Evolutionary conservation across 2,329 filamentous ascomycete species (phyloP).

Genomic region (Neoarthrinium moseri): DNA sequence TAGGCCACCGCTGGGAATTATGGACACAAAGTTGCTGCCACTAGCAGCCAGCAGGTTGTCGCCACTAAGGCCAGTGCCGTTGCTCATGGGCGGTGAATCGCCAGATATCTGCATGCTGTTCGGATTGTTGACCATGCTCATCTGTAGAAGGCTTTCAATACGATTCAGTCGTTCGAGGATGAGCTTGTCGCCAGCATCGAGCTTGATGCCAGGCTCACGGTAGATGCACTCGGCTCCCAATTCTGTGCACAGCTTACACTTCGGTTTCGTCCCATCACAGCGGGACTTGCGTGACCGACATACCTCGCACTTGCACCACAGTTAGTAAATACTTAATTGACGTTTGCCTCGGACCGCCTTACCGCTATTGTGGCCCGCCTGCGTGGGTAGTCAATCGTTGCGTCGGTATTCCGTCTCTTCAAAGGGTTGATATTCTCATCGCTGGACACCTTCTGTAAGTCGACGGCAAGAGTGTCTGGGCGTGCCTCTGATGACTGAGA

Average conservation of each 20-base stretch:
- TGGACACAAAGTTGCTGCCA: slow-evolving; percentile 47
- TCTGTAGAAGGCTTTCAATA: slow-evolving; percentile 78
- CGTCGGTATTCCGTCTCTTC: slow-evolving; percentile 62
- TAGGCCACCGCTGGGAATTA: slow-evolving; percentile 63
- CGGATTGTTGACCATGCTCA: slow-evolving; percentile 54
- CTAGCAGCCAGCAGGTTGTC: slow-evolving; percentile 52
- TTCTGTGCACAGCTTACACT: slow-evolving; percentile 81
- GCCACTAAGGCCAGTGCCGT: slow-evolving; percentile 58
- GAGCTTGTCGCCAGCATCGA: slow-evolving; percentile 82
- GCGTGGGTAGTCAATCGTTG: slow-evolving; percentile 61
- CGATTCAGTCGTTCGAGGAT: slow-evolving; percentile 76
- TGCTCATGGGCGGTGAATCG: slow-evolving; percentile 64
- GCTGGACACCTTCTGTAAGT: slow-evolving; percentile 43
- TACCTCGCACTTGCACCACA: slow-evolving; percentile 65
- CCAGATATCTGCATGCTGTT: slow-evolving; percentile 57
- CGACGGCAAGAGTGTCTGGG: slow-evolving; percentile 40
- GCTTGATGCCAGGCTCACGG: slow-evolving; percentile 81
- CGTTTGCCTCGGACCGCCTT: slow-evolving; percentile 21
- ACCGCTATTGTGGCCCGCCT: slow-evolving; percentile 66
- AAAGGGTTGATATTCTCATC: slow-evolving; percentile 52
- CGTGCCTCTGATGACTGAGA: slow-evolving; percentile 54
- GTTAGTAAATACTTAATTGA: too few relatives aligned
- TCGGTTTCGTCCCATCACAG: slow-evolving; percentile 77
- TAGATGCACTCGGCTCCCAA: slow-evolving; percentile 82
- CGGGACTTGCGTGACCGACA: slow-evolving; percentile 78